A percentile compares a stretch with the other conserved stretches of the same genome.
Evolutionary conservation across 1,284 basidiomycete species (phyloP).

Genomic region (Microbotryomycetes sp.): DNA sequence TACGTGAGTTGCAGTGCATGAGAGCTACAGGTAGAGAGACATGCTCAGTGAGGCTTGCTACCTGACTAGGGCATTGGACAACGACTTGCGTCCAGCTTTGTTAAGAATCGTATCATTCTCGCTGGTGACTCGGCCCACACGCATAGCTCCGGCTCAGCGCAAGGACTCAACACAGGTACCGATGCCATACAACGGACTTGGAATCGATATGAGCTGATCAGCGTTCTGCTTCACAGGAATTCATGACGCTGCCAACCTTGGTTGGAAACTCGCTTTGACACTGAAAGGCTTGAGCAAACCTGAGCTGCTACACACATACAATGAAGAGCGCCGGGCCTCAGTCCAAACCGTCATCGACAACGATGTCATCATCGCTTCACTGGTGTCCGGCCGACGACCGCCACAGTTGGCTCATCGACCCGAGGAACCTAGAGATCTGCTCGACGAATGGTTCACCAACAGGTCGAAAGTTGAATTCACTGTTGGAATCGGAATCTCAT

Average conservation of each 20-base stretch:
- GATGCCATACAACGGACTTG: background rate
- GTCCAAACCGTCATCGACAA: slow-evolving; percentile 40
- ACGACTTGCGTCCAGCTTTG: slow-evolving; percentile 34
- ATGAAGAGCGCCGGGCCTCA: slow-evolving; percentile 45
- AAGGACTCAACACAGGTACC: slow-evolving; percentile 40
- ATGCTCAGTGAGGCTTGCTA: background rate
- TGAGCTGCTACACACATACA: slow-evolving; percentile 46
- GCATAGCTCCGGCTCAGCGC: slow-evolving; percentile 40
- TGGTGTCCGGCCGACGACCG: slow-evolving; percentile 34
- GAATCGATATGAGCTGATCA: background rate
- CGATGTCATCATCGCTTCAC: slow-evolving; percentile 39
- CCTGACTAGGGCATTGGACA: slow-evolving; percentile 37
- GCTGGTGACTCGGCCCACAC: slow-evolving; percentile 42
- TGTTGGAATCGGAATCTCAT: slow-evolving; percentile 17
- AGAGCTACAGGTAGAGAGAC: too few species aligned
- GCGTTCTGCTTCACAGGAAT: background rate
- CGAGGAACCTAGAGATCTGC: slow-evolving; percentile 15
- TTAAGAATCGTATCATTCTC: slow-evolving; percentile 38
- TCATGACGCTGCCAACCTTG: slow-evolving; percentile 39
- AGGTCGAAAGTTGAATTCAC: slow-evolving; percentile 12
- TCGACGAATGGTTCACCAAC: slow-evolving; percentile 24
- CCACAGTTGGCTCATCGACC: slow-evolving; percentile 18
- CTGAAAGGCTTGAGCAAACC: slow-evolving; percentile 43
- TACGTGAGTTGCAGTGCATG: slow-evolving; percentile 28
- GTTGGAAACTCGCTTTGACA: slow-evolving; percentile 51